Evolutionary conservation across 129 eudicot species (phyloP).

Genomic region (Glebionis coronaria): DNA sequence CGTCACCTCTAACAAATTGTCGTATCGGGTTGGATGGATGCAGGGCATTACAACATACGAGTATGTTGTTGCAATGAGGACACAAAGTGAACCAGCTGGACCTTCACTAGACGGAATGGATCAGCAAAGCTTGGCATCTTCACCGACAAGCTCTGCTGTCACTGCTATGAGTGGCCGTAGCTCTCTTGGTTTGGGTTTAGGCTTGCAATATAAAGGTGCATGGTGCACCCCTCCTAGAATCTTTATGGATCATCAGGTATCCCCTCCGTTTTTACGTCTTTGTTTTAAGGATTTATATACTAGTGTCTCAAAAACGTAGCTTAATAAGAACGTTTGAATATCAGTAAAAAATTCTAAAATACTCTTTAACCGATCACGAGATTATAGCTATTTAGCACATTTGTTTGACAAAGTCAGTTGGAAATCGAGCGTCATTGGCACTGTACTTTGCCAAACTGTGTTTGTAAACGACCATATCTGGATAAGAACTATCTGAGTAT

Average conservation of each 20-base stretch:
- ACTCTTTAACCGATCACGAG: background rate
- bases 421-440: background rate
- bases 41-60: constrained; percentile 98
- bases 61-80: constrained; percentile 90
- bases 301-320: background rate
- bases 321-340: background rate
- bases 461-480: background rate
- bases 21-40: constrained; percentile 7
- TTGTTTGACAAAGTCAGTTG: background rate
- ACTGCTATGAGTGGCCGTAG: constrained; percentile 83
- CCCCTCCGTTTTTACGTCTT: background rate
- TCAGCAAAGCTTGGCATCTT: constrained; percentile 68
- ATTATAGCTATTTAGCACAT: background rate
- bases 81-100: constrained; percentile 82
- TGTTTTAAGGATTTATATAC: too few species aligned
- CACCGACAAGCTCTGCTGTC: constrained; percentile 89
- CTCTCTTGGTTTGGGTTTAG: constrained; percentile 65
- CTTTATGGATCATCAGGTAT: constrained; percentile 94
- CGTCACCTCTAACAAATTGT: background rate
- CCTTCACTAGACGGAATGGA: constrained; percentile 81
- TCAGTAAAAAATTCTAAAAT: background rate
- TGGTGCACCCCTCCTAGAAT: constrained; percentile 99
- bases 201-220: constrained; percentile 78
- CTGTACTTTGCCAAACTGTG: background rate
- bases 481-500: background rate